Percentiles rank a stretch among this genome's conserved stretches.
These are phyloP conservation scores for Kuraishia ogatae DNA, from an alignment of 805 yeast genomes.

Conservation along the genomic window DNA sequence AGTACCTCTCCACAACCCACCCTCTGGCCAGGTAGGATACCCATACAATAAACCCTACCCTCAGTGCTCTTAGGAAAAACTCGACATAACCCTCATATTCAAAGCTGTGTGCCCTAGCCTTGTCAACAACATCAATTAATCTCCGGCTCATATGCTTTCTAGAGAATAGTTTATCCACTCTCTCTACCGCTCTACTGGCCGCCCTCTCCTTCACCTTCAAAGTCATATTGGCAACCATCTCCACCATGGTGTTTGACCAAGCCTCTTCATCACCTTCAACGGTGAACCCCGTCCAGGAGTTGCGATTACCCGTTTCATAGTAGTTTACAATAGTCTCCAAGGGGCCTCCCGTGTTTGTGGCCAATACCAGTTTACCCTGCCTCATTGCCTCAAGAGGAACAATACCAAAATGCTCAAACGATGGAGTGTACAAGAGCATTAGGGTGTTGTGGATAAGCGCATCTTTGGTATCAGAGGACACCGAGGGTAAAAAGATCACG, in stretches of 20 bases:
- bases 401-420: conserved; percentile 92
- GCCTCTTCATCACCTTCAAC: conserved; percentile 34
- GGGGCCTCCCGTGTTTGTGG: conserved; percentile 90
- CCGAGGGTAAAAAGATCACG: conserved; percentile 74
- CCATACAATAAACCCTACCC: background rate
- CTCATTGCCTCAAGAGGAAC: conserved; percentile 96
- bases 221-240: conserved; percentile 22
- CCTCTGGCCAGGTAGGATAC: background rate
- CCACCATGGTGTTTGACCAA: conserved; percentile 48
- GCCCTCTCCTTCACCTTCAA: conserved; percentile 8
- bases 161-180: conserved; percentile 33
- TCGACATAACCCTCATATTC: conserved; percentile 2
- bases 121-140: conserved; percentile 7
- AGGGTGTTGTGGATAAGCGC: conserved; percentile 48
- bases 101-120: background rate
- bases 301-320: background rate
- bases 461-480: conserved; percentile 57
- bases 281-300: conserved; percentile 51
- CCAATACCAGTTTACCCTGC: conserved; percentile 73
- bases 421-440: conserved; percentile 78
- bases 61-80: background rate
- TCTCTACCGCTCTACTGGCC: conserved; percentile 26
- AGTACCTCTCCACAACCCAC: background rate
- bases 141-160: conserved; percentile 32
- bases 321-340: conserved; percentile 57